Evolutionary conservation across 2,329 filamentous ascomycete genomes (phyloP).

Genomic region (Hypoxylon sp.): DNA sequence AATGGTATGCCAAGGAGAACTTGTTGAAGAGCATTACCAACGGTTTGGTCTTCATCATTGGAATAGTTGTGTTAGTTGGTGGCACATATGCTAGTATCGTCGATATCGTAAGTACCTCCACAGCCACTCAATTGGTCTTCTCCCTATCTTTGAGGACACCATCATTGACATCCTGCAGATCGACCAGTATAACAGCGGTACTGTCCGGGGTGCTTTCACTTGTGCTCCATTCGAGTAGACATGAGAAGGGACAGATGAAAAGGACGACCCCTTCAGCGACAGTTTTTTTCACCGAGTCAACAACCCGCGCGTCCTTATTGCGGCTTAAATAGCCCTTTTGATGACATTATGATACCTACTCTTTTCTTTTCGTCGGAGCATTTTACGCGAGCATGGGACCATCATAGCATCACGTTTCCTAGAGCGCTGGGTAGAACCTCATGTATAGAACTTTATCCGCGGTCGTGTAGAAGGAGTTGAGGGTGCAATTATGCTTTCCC

Average conservation of each 20-base stretch:
- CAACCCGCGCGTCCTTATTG: constrained; percentile 9
- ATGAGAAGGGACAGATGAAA: background rate
- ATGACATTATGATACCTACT: constrained; percentile 38
- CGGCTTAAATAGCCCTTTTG: constrained; percentile 20
- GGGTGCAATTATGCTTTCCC: constrained; percentile 16
- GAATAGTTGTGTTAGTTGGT: constrained; percentile 52
- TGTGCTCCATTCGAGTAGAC: constrained; percentile 46
- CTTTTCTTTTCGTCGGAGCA: constrained; percentile 22
- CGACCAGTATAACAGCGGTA: constrained; percentile 44
- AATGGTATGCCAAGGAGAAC: constrained; percentile 51
- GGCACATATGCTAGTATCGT: constrained; percentile 54
- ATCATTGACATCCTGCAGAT: constrained; percentile 44
- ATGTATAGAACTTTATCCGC: constrained; percentile 18
- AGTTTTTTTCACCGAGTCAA: constrained; percentile 6
- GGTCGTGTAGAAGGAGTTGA: constrained; percentile 29
- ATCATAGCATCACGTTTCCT: constrained; percentile 25
- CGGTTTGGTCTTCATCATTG: constrained; percentile 51
- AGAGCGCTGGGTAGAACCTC: constrained; percentile 24
- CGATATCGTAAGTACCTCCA: constrained; percentile 53
- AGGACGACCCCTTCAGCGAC: constrained; percentile 1
- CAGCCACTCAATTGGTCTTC: background rate
- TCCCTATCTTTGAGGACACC: background rate
- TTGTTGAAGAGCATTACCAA: constrained; percentile 47
- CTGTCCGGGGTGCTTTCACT: constrained; percentile 49
- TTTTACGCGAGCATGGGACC: constrained; percentile 24